Percentiles rank a stretch among this genome's conserved stretches.
phyloP scores from a whole-genome alignment of 1,284 basidiomycete species.

The Cryptococcus sp. region DNA sequence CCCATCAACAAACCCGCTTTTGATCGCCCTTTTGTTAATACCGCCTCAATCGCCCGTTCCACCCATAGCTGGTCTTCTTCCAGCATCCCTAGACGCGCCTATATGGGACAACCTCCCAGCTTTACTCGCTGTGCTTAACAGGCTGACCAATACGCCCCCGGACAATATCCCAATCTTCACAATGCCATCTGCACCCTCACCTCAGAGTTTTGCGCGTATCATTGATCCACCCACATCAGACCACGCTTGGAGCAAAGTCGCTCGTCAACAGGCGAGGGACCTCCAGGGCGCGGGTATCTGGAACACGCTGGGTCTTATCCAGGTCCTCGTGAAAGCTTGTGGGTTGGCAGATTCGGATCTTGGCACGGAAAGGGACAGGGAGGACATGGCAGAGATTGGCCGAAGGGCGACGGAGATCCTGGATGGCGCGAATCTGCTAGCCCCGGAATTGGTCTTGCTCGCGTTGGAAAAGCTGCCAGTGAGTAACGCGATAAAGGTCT shows the following conservation, averaged over 20 bases:
- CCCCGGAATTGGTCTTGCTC: conserved; percentile 92
- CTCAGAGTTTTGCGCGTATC: conserved; percentile 77
- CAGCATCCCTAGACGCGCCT: conserved; percentile 55
- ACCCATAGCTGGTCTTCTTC: conserved; percentile 53
- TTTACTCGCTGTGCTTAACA: conserved; percentile 83
- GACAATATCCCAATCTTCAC: conserved; percentile 90
- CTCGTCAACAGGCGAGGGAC: conserved; percentile 65
- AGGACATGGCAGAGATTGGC: conserved; percentile 67
- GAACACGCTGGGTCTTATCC: conserved; percentile 91
- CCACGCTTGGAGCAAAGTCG: conserved; percentile 34
- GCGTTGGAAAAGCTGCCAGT: conserved; percentile 88
- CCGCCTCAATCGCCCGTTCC: conserved; percentile 53
- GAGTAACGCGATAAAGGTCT: conserved; percentile 47
- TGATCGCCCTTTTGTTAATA: conserved; percentile 52
- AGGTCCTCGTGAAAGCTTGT: conserved; percentile 67
- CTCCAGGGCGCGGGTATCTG: conserved; percentile 82
- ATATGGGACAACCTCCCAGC: conserved; percentile 82
- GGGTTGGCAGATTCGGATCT: conserved; percentile 55
- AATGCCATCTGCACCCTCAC: conserved; percentile 75
- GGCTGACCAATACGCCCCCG: conserved; percentile 79
- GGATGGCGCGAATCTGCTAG: conserved; percentile 77
- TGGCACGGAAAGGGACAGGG: conserved; percentile 59
- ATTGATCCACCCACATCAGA: conserved; percentile 69
- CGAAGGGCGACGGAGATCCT: conserved; percentile 82
- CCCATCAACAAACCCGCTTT: conserved; percentile 46